phyloP scores from a whole-genome alignment of 179 eudicot genomes.

The Beta corolliflora region DNA sequence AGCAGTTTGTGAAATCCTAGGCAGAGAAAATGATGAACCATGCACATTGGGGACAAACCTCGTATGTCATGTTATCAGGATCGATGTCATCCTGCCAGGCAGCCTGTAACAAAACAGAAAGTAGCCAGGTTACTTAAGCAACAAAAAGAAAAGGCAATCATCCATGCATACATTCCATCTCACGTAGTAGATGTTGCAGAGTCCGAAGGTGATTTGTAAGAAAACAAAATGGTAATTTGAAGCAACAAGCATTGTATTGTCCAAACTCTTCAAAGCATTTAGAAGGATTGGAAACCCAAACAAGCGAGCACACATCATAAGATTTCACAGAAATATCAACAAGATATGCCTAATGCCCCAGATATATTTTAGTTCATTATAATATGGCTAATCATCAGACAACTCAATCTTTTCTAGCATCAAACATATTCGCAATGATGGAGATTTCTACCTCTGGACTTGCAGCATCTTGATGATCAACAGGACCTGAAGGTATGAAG shows the following conservation, averaged over 20 bases:
- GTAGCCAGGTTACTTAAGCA: background rate
- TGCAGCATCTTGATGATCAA: slow-evolving; percentile 36
- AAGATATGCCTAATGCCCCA: too few species aligned
- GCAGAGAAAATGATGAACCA: background rate
- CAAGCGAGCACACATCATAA: background rate
- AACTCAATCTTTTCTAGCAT: background rate
- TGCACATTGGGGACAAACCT: slow-evolving; percentile 43
- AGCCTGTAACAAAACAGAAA: slow-evolving; percentile 40
- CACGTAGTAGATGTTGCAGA: background rate
- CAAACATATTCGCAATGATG: background rate
- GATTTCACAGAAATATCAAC: too few species aligned
- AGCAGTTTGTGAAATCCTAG: background rate
- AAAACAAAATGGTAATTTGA: background rate
- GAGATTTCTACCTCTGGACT: slow-evolving; percentile 43
- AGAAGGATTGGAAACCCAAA: background rate
- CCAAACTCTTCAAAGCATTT: background rate
- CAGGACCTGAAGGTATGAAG: slow-evolving; percentile 37
- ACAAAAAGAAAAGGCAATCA: background rate
- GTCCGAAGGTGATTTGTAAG: background rate
- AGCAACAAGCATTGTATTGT: background rate
- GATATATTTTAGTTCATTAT: too few species aligned
- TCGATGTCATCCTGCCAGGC: slow-evolving; percentile 59
- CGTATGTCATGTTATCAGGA: slow-evolving; percentile 79
- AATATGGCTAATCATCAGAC: background rate
- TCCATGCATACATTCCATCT: background rate